phyloP scores from a whole-genome alignment of 805 yeast genomes.

The Ogataea naganishii region DNA sequence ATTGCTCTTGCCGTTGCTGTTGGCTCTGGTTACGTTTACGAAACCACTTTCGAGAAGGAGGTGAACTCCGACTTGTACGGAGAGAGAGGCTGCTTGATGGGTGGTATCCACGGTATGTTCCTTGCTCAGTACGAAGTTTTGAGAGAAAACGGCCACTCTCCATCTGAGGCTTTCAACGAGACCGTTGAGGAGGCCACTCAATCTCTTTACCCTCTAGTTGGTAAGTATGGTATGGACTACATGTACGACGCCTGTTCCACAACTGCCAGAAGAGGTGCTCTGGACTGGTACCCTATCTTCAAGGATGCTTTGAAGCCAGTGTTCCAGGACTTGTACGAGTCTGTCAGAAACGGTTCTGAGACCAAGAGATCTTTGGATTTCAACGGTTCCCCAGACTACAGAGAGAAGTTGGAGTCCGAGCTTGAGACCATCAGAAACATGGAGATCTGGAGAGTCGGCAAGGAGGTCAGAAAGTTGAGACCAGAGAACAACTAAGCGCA shows the following conservation, averaged over 20 bases:
- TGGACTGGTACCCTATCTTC: conserved; percentile 99
- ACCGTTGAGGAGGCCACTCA: conserved; percentile 99
- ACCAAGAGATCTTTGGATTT: conserved; percentile 96
- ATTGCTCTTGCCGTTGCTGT: conserved; percentile 98
- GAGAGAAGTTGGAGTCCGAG: conserved; percentile 92
- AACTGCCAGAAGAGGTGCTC: conserved; percentile 99
- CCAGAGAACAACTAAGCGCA: conserved; percentile 92
- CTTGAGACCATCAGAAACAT: conserved; percentile 87
- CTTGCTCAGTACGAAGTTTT: conserved; percentile 99
- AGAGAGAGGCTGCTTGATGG: conserved; percentile 99
- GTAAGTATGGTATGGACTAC: conserved; percentile 99
- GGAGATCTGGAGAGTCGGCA: conserved; percentile 99
- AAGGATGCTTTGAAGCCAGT: conserved; percentile 98
- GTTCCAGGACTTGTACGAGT: conserved; percentile 89
- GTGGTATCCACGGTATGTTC: conserved; percentile 99
- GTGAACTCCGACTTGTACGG: conserved; percentile 99
- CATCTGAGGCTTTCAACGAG: conserved; percentile 99
- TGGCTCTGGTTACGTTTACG: conserved; percentile 99
- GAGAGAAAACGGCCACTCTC: conserved; percentile 99
- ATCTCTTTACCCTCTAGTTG: conserved; percentile 96
- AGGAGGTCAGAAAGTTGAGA: conserved; percentile 99
- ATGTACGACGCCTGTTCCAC: conserved; percentile 99
- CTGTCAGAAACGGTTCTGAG: conserved; percentile 94
- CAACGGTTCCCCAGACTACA: conserved; percentile 97
- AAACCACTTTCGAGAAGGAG: conserved; percentile 98